Base-by-base conservation (phyloP, 176 grass and related monocot genomes). In the Phragmites australis region DNA sequence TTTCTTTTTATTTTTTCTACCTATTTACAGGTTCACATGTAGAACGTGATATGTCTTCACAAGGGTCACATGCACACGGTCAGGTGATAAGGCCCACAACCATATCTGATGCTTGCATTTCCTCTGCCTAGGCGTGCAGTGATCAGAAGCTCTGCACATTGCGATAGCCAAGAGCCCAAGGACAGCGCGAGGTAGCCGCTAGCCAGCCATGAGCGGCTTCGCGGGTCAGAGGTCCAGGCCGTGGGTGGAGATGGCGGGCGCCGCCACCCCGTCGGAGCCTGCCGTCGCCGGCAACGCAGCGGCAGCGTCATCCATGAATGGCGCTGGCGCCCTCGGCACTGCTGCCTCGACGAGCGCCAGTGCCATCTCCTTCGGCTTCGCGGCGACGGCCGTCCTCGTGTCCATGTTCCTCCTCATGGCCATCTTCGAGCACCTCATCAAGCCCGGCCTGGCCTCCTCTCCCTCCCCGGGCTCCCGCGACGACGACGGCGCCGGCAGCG, bases 341-440 rank as follows among this genome's bases (percentile, higher is more conserved):
- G 52, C 25, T 31, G 82, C 90, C 16, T 87, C 94, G 47, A 86
- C 88, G 76, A 93, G 91, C 67, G 88, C 88, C 54, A 96, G 88
- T 45, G 97, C 97, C 48, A 96, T 99, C 70, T 99, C 97, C n/a
- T 99, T 99, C 56, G 93, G 97, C 62, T 93, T 99, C 84, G 93
- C 88, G n/a, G 97, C 97, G 19, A 99, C 97, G 1, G 97, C 93
- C 1, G 88, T 99, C 31, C 75, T 99, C 79, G 84, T 99, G 65
- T 93, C 97, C 6, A 93, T 99, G 93, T 99, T 99, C 89, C 97
- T 99, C 67, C 46, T 99, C 86, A 90, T 96, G 93, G 96, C 97
- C 54, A 93, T 99, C 79, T 99, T 99, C 72, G 97, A 99, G 79
- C 93, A 99, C 55, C 87, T 99, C 80, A 91, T 99, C 93, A 99